Conservation (phyloP, 164 flowering plant species). For the Houttuynia cordata region DNA sequence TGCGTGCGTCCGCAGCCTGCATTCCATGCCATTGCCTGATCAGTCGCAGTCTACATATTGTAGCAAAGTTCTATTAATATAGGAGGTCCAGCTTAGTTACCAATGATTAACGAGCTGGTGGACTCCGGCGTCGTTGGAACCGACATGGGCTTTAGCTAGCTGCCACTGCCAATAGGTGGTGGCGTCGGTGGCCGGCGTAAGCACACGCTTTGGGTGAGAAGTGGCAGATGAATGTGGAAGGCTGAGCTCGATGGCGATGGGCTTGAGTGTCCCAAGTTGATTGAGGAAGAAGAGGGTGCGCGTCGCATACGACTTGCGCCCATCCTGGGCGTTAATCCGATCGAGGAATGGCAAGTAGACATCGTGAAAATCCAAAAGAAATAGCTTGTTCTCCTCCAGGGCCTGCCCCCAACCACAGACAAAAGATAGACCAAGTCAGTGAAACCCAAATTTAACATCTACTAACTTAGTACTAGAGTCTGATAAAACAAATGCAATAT, state of each 20-base stretch:
- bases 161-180: slow-evolving; percentile 78
- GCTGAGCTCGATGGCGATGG: slow-evolving; percentile 93
- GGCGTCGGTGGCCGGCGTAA: slow-evolving; percentile 63
- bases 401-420: slow-evolving; percentile 33
- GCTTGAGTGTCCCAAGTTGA: slow-evolving; percentile 56
- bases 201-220: slow-evolving; percentile 42
- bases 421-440: too few relatives aligned
- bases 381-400: slow-evolving; percentile 59
- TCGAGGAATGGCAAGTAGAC: slow-evolving; percentile 69
- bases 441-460: not conserved
- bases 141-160: slow-evolving; percentile 86
- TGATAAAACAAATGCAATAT: not conserved
- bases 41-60: not conserved
- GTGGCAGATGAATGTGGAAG: slow-evolving; percentile 31
- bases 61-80: too few relatives aligned
- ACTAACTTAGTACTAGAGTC: not conserved
- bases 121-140: slow-evolving; percentile 86
- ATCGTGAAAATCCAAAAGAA: slow-evolving; percentile 74
- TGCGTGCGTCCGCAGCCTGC: slow-evolving; percentile 73
- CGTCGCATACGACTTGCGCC: slow-evolving; percentile 80
- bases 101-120: slow-evolving; percentile 92
- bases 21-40: not conserved
- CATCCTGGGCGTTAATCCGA: slow-evolving; percentile 63
- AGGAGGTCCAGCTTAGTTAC: not conserved
- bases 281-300: slow-evolving; percentile 70